A percentile compares a stretch with the other conserved stretches of the same genome.
Evolutionary conservation across 2,329 filamentous ascomycete species (phyloP).

Genomic region (Botrytis squamosa): DNA sequence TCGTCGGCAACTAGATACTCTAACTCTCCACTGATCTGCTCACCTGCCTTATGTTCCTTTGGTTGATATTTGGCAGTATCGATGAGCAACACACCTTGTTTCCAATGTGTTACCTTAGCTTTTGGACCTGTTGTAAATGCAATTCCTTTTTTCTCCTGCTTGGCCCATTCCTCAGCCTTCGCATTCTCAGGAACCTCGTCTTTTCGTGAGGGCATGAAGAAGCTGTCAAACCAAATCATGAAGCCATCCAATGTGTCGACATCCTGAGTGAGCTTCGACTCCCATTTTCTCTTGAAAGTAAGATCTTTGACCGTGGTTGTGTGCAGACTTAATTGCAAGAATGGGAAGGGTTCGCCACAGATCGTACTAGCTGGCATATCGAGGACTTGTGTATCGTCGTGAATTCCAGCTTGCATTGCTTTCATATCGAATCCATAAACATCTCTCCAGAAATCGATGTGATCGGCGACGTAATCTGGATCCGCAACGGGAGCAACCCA

Average conservation of each 20-base stretch:
- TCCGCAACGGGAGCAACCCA: constrained; percentile 80
- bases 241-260: constrained; percentile 79
- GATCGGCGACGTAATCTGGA: constrained; percentile 72
- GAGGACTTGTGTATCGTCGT: constrained; percentile 78
- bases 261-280: constrained; percentile 58
- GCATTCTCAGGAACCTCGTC: constrained; percentile 48
- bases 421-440: constrained; percentile 96
- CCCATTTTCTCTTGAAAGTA: constrained; percentile 69
- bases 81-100: constrained; percentile 73
- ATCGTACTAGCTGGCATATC: constrained; percentile 62
- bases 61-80: constrained; percentile 51
- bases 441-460: constrained; percentile 82
- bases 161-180: constrained; percentile 62
- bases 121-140: constrained; percentile 85
- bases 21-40: constrained; percentile 64
- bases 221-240: constrained; percentile 90
- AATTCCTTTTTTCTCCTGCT: constrained; percentile 58
- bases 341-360: constrained; percentile 60
- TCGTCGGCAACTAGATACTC: constrained; percentile 68
- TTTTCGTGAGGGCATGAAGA: constrained; percentile 68
- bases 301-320: constrained; percentile 70
- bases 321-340: constrained; percentile 76
- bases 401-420: constrained; percentile 80
- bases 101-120: constrained; percentile 83
- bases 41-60: constrained; percentile 50